A percentile compares a stretch with the other conserved stretches of the same genome.
Evolutionary conservation across 331 rosid species (phyloP).

Genomic region (Rhamnella rubrinervis): DNA sequence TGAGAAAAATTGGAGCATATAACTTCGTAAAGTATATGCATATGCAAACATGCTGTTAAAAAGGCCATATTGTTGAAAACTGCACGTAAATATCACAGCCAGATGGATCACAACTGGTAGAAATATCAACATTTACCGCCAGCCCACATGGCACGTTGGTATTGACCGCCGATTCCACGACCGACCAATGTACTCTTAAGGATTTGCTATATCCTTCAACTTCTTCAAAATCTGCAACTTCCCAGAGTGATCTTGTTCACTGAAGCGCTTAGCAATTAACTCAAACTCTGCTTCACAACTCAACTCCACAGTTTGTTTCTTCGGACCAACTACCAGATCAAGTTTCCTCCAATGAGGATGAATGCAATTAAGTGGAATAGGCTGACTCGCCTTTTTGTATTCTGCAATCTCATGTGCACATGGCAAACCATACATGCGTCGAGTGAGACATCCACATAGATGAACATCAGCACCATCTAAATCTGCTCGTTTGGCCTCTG

Average conservation of each 20-base stretch:
- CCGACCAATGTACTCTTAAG: neutral
- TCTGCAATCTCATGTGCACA: slow-evolving; percentile 12
- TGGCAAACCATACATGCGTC: slow-evolving; percentile 7
- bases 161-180: neutral
- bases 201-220: neutral
- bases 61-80: too few species aligned
- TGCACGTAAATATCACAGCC: neutral
- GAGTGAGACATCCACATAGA: neutral
- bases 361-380: slow-evolving; percentile 7
- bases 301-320: neutral
- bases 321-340: neutral
- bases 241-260: neutral
- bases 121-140: neutral
- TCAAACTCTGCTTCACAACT: neutral
- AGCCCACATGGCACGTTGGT: neutral
- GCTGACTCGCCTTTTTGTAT: neutral
- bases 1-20: too few species aligned
- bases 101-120: neutral
- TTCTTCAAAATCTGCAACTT: neutral
- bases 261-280: neutral
- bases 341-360: slow-evolving; percentile 16
- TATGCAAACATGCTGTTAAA: too few species aligned
- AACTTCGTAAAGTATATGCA: too few species aligned
- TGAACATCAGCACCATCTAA: neutral
- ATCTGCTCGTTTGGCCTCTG: neutral